These are phyloP conservation scores for Penicillium roqueforti DNA, from an alignment of 495 filamentous ascomycete genomes.

Conservation along the genomic window DNA sequence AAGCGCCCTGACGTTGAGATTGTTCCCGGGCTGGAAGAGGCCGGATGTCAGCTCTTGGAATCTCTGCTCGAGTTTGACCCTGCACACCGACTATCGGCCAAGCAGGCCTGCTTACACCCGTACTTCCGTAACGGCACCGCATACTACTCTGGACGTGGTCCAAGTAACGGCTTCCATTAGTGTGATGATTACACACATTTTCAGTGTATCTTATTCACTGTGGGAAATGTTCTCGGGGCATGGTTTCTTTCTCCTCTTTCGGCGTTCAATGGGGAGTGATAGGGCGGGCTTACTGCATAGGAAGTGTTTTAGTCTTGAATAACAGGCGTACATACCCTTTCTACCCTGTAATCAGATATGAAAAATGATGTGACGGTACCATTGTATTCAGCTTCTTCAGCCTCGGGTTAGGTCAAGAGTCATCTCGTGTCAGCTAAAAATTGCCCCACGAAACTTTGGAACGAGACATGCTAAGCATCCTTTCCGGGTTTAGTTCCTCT, in stretches of 20 bases:
- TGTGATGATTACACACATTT: conserved; percentile 2
- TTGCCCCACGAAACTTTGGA: conserved; percentile 12
- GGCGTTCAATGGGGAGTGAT: conserved; percentile 40
- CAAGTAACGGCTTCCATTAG: conserved; percentile 43
- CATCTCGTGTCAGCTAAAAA: conserved; percentile 18
- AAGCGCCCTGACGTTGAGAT: conserved; percentile 60
- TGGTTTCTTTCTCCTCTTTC: conserved; percentile 29
- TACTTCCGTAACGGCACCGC: conserved; percentile 77
- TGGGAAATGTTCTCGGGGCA: conserved; percentile 8
- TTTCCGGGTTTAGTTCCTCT: neutral
- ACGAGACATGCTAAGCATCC: neutral
- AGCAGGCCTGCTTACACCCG: conserved; percentile 87
- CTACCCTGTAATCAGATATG: conserved; percentile 6
- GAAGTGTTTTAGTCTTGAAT: conserved; percentile 31
- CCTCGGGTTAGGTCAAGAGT: conserved; percentile 3
- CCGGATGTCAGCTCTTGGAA: conserved; percentile 86
- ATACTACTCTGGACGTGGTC: conserved; percentile 47
- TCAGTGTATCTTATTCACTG: conserved; percentile 22
- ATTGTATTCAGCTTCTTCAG: conserved; percentile 16
- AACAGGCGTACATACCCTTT: conserved; percentile 36
- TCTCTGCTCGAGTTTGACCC: conserved; percentile 90
- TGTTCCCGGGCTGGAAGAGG: conserved; percentile 61
- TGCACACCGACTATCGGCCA: conserved; percentile 87
- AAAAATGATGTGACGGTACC: conserved; percentile 3
- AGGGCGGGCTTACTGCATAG: conserved; percentile 31